Evolutionary conservation across 2,329 filamentous ascomycete genomes (phyloP), one percentile per base, ranked within the genome.

Genomic region (Aspergillus pseudonomiae): DNA sequence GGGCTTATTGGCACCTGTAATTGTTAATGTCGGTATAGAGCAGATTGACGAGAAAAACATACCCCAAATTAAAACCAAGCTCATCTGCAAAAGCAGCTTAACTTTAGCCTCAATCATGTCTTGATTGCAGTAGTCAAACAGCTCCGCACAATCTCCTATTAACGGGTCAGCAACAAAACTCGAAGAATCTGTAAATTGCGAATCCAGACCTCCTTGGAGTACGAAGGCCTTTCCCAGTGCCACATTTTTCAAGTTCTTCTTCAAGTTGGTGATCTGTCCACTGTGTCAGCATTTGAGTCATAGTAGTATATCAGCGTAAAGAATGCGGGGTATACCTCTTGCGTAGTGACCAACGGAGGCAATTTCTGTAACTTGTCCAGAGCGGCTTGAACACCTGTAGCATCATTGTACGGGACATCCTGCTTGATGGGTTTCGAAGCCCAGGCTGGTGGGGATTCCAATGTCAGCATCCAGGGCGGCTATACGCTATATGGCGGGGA

Each of bases 41-140:
- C 43, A n/a, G 28, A 14, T 32, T 86, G 84, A 63, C 6, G 9
- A 36, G 3, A 26, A 24, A 24, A 21, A 9, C 70, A 43, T 72
- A 80, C 78, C 95, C 90, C 94, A 97, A 77, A 98, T 94, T 64
- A 99, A 84, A 1, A 99, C 92, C 70, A 99, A 82, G 68, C 92
- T 96, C 94, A 99, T 98, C 81, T 99, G 95, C 64, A 99, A 83
- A 34, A 99, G 86, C 30, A 99, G 87, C 81, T 98, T 98, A 79
- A 98, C 93, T 84, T 98, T 99, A 67, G 92, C 91, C 80, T 98
- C 93, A 70, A 99, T 97, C 68, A 91, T 91, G 16, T 87, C 86
- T 76, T 93, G 90, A 71, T 91, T 89, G 79, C 95, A 99, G 83
- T 99, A 99, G 78, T 95, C 93, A 74, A 99, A 99, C 11, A 98